phyloP scores from a whole-genome alignment of 1,284 basidiomycete genomes.

The Coniophora puteana region DNA sequence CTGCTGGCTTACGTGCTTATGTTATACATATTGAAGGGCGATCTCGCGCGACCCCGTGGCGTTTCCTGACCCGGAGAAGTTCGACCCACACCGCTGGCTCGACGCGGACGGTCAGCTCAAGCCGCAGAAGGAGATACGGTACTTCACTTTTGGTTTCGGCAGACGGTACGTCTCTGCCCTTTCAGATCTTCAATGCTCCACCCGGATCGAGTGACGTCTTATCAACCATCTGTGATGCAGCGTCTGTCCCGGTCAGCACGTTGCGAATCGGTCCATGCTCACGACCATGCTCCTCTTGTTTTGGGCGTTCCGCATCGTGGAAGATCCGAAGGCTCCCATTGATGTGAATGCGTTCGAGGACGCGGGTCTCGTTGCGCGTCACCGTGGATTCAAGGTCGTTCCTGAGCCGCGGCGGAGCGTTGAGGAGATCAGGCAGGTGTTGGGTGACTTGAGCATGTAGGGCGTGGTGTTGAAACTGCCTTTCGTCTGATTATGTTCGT shows the following conservation, averaged over 20 bases:
- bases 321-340: slow-evolving; percentile 18
- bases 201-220: neutral
- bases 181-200: too few species aligned
- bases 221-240: too few species aligned
- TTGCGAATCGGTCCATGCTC: slow-evolving; percentile 24
- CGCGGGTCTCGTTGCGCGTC: slow-evolving; percentile 7
- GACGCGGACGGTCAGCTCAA: neutral
- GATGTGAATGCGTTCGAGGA: slow-evolving; percentile 19
- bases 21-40: neutral
- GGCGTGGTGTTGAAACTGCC: too few species aligned
- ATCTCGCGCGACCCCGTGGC: neutral
- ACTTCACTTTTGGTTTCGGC: neutral
- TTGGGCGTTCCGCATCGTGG: slow-evolving; percentile 22
- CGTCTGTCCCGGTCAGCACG: slow-evolving; percentile 10
- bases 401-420: slow-evolving; percentile 11
- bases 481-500: slow-evolving; percentile 6
- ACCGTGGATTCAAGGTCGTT: slow-evolving; percentile 16
- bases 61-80: neutral
- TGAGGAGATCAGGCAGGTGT: slow-evolving; percentile 6
- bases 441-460: slow-evolving; percentile 3
- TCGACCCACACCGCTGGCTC: neutral
- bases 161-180: slow-evolving; percentile 26
- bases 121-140: neutral
- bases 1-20: neutral
- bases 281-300: slow-evolving; percentile 19